Base-by-base conservation (phyloP, 306 rosid genomes). In the Nissolia schottii region DNA sequence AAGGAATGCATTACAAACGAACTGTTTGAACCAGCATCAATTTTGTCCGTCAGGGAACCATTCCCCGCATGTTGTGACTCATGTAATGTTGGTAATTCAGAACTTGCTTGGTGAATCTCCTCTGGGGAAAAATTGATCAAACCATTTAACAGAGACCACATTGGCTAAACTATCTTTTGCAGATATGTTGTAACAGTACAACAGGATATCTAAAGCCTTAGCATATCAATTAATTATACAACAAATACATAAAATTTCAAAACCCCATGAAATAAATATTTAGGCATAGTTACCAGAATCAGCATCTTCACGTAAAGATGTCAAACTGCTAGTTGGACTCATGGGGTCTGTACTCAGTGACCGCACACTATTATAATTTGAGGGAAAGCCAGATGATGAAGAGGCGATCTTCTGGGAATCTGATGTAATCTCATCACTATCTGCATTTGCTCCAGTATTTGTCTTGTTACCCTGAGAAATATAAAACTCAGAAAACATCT, bases 291-390 rank as follows among this genome's bases (percentile, higher is more conserved):
- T 84, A 92, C 97, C 97, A 14, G 90, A 84, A 83, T 92, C 97
- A 71, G 86, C 92, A 84, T 92, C 97, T 87, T 92, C 97, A 54
- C 83, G 88, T 23, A 82, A 80, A 22, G 97, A 89, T 58, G 93
- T 27, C 72, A 80, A 60, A 67, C 84, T 77, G 71, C 87, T 87
- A 74, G 85, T 80, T 74, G 90, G 89, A 78, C 96, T 92, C 77
- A 85, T 66, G 72, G 90, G 71, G 66, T 86, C 97, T 51, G 86
- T 67, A 79, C 83, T 84, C 78, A 81, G 83, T 59, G 90, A 89
- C 67, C 92, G 80, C 55, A 76, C 82, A 67, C 79, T 69, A 48
- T 80, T 77, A 57, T 80, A 76, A 77, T 73, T 81, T 71, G 83
- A 24, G 38, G 86, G 75, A 71, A 78, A 75, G 75, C 87, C 80